Evolutionary conservation across 371 early-diverging fungal species (phyloP).

Genomic region (Mortierella sp.): DNA sequence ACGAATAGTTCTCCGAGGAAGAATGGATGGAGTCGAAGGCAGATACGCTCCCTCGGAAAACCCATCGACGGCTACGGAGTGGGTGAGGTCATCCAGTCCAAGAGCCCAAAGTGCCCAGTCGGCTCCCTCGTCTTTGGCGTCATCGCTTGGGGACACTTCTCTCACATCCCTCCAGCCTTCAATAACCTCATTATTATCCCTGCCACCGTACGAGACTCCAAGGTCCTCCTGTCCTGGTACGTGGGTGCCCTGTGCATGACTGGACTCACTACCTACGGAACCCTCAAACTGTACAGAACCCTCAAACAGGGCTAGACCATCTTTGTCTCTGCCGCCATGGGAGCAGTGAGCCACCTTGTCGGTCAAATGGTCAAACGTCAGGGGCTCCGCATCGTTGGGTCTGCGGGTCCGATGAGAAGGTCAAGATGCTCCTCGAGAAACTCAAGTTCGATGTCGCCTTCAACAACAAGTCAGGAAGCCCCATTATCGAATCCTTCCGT

Average conservation of each 20-base stretch:
- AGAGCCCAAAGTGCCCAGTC: conserved; percentile 24
- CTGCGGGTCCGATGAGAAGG: conserved; percentile 77
- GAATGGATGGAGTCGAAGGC: conserved; percentile 63
- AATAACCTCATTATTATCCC: conserved; percentile 4
- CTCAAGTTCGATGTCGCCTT: conserved; percentile 76
- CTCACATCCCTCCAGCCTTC: neutral
- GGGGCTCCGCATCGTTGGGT: conserved; percentile 72
- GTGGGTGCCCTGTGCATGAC: conserved; percentile 71
- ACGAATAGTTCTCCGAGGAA: conserved; percentile 64
- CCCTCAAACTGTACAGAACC: conserved; percentile 58
- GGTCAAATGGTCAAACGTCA: conserved; percentile 71
- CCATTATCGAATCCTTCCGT: conserved; percentile 50
- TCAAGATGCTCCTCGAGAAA: conserved; percentile 64
- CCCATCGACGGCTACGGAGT: conserved; percentile 18
- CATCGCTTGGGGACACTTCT: conserved; percentile 17
- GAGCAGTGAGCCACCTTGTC: conserved; percentile 76
- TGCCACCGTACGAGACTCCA: conserved; percentile 13
- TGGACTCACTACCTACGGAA: conserved; percentile 50
- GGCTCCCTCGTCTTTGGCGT: conserved; percentile 26
- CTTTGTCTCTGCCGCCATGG: conserved; percentile 66
- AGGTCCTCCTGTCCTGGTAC: conserved; percentile 62
- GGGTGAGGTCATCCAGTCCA: conserved; percentile 29
- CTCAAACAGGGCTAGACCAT: conserved; percentile 78
- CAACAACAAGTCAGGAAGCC: conserved; percentile 75
- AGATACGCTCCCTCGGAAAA: conserved; percentile 47